phyloP scores from a whole-genome alignment of 2,329 filamentous ascomycete genomes.

The Colletotrichum sp. region DNA sequence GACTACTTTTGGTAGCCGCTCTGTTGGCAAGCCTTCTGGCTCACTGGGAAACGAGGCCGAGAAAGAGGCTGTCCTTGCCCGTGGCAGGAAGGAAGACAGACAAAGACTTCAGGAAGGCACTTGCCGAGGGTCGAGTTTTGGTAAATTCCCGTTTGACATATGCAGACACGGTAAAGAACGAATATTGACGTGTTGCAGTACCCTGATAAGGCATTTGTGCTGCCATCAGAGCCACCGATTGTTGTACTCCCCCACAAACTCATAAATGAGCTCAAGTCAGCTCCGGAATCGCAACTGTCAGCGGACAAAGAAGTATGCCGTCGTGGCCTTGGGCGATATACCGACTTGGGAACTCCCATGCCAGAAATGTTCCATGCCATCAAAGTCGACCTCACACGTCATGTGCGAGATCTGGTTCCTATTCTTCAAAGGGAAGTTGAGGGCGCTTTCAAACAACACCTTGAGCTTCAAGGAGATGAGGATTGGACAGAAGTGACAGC shows the following conservation, averaged over 20 bases:
- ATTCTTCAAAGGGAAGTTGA: neutral
- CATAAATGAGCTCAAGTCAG: neutral
- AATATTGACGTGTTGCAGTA: neutral
- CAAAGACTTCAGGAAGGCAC: neutral
- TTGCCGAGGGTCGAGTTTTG: neutral
- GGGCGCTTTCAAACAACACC: neutral
- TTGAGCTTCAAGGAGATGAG: neutral
- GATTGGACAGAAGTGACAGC: neutral
- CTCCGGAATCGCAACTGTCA: neutral
- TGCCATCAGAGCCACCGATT: neutral
- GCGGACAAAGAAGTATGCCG: conserved; percentile 3
- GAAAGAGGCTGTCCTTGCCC: neutral
- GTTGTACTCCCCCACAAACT: neutral
- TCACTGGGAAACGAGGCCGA: neutral
- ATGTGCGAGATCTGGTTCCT: neutral
- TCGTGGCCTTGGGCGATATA: neutral
- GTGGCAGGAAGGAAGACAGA: neutral
- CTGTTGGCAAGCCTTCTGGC: neutral
- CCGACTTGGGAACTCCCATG: neutral
- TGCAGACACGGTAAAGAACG: neutral
- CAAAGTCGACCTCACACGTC: neutral
- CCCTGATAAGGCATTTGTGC: neutral
- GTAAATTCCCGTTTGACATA: neutral
- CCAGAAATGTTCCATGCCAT: neutral
- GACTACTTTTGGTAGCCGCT: neutral